A percentile compares a stretch with the other conserved stretches of the same genome.
These are phyloP conservation scores for Ormosia emarginata DNA, from an alignment of 306 rosid species.

Conservation along the genomic window DNA sequence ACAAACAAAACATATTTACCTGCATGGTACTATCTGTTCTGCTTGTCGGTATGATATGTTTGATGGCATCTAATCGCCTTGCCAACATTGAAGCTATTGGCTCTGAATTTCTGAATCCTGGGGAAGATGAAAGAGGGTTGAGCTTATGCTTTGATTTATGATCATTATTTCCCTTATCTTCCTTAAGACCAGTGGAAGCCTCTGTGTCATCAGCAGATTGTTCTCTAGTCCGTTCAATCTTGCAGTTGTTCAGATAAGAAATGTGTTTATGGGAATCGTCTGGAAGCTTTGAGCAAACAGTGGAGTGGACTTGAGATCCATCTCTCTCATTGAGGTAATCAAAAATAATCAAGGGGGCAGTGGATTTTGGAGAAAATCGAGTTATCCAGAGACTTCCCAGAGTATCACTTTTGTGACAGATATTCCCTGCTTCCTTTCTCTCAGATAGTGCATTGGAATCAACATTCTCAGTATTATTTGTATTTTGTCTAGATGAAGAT, in stretches of 20 bases:
- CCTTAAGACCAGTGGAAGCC: conserved; percentile 27
- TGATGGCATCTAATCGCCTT: conserved; percentile 61
- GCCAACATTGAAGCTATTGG: conserved; percentile 59
- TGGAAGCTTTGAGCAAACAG: conserved; percentile 28
- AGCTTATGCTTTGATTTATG: conserved; percentile 32
- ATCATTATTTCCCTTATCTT: conserved; percentile 30
- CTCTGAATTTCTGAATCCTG: conserved; percentile 44
- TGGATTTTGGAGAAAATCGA: conserved; percentile 50
- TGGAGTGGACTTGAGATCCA: conserved; percentile 36
- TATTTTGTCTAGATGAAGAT: conserved; percentile 44
- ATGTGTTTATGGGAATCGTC: conserved; percentile 8
- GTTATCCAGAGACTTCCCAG: conserved; percentile 68
- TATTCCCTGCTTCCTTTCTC: conserved; percentile 32
- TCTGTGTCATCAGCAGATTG: conserved; percentile 25
- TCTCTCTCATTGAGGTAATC: conserved; percentile 31
- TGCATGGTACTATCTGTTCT: conserved; percentile 29
- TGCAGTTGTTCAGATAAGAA: conserved; percentile 17
- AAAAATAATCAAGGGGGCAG: conserved; percentile 23
- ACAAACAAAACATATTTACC: conserved; percentile 47
- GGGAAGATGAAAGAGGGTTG: conserved; percentile 22
- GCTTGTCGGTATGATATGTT: conserved; percentile 39
- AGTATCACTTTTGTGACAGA: conserved; percentile 30
- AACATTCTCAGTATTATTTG: conserved; percentile 32
- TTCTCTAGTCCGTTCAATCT: conserved; percentile 18
- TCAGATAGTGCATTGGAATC: conserved; percentile 34